These are phyloP conservation scores for Cladophialophora yegresii DNA, from an alignment of 2,329 filamentous ascomycete genomes.

Conservation along the genomic window DNA sequence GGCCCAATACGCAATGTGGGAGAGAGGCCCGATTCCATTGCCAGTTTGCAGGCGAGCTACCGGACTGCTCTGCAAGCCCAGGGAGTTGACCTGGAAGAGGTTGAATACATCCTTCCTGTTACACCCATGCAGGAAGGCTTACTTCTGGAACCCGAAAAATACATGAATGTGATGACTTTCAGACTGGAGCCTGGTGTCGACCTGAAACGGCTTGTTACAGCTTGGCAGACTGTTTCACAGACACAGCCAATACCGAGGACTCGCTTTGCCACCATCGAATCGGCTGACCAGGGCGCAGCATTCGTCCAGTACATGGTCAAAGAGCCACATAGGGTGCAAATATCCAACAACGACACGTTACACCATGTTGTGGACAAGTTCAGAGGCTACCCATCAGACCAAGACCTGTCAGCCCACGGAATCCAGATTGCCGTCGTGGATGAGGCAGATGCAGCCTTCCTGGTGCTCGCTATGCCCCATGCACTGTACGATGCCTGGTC, in stretches of 20 bases:
- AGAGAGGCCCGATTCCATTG: constrained; percentile 24
- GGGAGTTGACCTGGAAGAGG: constrained; percentile 43
- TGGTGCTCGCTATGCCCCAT: constrained; percentile 75
- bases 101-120: constrained; percentile 68
- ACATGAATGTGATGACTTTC: constrained; percentile 83
- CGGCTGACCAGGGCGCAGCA: not conserved
- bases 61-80: constrained; percentile 42
- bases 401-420: constrained; percentile 4
- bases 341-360: constrained; percentile 16
- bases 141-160: constrained; percentile 69
- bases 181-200: constrained; percentile 60
- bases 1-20: constrained; percentile 4
- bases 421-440: constrained; percentile 42
- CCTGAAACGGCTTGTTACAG: constrained; percentile 56
- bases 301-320: constrained; percentile 27
- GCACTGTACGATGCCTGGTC: constrained; percentile 91
- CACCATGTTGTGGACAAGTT: constrained; percentile 16
- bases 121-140: constrained; percentile 82
- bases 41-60: constrained; percentile 41
- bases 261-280: constrained; percentile 63
- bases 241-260: constrained; percentile 73
- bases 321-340: not conserved
- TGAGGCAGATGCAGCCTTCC: constrained; percentile 42
- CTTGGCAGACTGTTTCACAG: constrained; percentile 64
- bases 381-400: constrained; percentile 30